Percentiles rank a stretch among this genome's conserved stretches.
These are phyloP conservation scores for Carpinus fangiana DNA, from an alignment of 306 rosid species.

Conservation along the genomic window DNA sequence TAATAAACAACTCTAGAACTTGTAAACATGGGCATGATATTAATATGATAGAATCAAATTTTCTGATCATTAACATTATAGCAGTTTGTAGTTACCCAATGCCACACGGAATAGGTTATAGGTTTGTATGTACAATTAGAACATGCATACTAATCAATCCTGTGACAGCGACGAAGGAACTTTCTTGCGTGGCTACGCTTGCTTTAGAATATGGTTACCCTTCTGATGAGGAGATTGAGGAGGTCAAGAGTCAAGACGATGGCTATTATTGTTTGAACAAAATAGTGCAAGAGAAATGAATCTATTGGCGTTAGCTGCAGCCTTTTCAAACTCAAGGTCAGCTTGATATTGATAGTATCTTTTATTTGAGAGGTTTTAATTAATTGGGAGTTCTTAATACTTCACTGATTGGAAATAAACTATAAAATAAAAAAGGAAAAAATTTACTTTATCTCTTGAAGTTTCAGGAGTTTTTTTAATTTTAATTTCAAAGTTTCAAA, in stretches of 20 bases:
- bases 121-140: neutral
- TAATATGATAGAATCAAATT: no score
- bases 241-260: neutral
- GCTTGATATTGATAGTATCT: no score
- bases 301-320: neutral
- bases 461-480: no score
- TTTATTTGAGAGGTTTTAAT: no score
- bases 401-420: neutral
- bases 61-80: no score
- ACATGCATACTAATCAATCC: neutral
- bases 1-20: no score
- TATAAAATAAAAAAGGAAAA: neutral
- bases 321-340: neutral
- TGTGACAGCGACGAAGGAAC: neutral
- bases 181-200: no score
- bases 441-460: no score
- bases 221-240: neutral
- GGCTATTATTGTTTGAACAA: neutral
- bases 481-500: no score
- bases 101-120: neutral
- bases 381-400: neutral
- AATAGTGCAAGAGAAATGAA: neutral
- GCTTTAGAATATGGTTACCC: neutral
- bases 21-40: no score
- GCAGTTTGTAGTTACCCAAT: neutral